A percentile compares a stretch with the other conserved stretches of the same genome.
These are phyloP conservation scores for Melaleuca alternifolia DNA, from an alignment of 345 rosid genomes.

Conservation along the genomic window DNA sequence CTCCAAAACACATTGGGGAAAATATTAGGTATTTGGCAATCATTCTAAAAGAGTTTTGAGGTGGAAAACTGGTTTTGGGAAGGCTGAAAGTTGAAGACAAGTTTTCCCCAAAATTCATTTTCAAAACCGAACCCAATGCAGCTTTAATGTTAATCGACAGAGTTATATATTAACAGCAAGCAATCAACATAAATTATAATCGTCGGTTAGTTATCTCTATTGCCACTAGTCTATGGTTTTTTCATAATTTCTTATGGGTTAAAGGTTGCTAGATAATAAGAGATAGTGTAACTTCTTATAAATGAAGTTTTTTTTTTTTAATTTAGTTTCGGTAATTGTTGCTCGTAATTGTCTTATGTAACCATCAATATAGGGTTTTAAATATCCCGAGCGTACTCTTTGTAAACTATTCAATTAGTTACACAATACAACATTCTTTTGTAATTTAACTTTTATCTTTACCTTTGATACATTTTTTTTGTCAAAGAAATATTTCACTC, in stretches of 20 bases:
- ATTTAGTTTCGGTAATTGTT: neutral
- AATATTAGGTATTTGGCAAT: too few species aligned
- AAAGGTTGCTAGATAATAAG: neutral
- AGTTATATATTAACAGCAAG: neutral
- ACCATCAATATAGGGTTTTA: neutral
- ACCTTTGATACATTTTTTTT: neutral
- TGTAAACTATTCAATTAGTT: neutral
- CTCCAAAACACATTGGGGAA: too few species aligned
- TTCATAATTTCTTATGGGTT: neutral
- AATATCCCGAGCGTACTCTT: neutral
- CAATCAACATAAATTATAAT: neutral
- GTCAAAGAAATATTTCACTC: too few species aligned
- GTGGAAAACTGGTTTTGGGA: too few species aligned
- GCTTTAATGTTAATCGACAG: too few species aligned
- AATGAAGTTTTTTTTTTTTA: neutral
- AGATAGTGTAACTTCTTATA: neutral
- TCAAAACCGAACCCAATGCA: too few species aligned
- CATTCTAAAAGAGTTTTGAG: too few species aligned
- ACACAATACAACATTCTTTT: neutral
- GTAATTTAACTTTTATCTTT: neutral
- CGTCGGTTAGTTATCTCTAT: neutral
- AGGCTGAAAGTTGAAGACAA: too few species aligned
- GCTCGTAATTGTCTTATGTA: neutral
- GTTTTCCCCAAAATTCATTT: too few species aligned
- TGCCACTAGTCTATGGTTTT: neutral